Evolutionary conservation across 352 stramenopile species (phyloP).

Genomic region (Phytophthora multivora): DNA sequence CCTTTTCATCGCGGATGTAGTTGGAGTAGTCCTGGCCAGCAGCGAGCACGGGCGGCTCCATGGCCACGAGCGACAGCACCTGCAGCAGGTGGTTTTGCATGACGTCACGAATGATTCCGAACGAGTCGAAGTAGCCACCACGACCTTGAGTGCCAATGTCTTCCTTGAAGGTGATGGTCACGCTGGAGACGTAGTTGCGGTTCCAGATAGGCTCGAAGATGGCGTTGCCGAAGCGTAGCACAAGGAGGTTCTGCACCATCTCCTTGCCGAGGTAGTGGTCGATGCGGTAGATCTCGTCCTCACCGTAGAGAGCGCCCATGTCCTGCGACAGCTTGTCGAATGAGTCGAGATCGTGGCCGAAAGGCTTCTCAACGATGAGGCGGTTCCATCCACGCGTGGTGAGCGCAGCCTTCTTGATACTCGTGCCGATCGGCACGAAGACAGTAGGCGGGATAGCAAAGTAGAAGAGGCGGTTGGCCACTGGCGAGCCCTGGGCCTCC

Average conservation of each 20-base stretch:
- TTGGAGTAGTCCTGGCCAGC: conserved; percentile 90
- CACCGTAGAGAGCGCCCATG: conserved; percentile 81
- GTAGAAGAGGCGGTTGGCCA: conserved; percentile 93
- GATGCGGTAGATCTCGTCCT: conserved; percentile 96
- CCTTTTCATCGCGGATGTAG: conserved; percentile 98
- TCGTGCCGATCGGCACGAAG: conserved; percentile 93
- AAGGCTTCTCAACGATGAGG: conserved; percentile 98
- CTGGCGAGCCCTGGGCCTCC: conserved; percentile 51
- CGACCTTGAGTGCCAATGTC: conserved; percentile 95
- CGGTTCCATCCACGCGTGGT: conserved; percentile 93
- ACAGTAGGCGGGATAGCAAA: conserved; percentile 97
- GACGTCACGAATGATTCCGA: conserved; percentile 99
- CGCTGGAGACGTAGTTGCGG: conserved; percentile 94
- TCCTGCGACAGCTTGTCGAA: conserved; percentile 92
- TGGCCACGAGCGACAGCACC: conserved; percentile 96
- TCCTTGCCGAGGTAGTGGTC: conserved; percentile 98
- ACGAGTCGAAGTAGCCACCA: conserved; percentile 98
- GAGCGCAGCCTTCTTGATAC: conserved; percentile 92
- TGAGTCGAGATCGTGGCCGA: conserved; percentile 94
- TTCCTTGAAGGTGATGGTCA: conserved; percentile 98
- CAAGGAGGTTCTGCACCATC: conserved; percentile 98
- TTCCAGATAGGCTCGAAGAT: conserved; percentile 98
- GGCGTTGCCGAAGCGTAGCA: conserved; percentile 96
- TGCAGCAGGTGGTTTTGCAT: conserved; percentile 99
- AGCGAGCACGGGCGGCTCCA: conserved; percentile 92